phyloP scores from a whole-genome alignment of 2,329 filamentous ascomycete genomes.

The Paecilomyces sp. region DNA sequence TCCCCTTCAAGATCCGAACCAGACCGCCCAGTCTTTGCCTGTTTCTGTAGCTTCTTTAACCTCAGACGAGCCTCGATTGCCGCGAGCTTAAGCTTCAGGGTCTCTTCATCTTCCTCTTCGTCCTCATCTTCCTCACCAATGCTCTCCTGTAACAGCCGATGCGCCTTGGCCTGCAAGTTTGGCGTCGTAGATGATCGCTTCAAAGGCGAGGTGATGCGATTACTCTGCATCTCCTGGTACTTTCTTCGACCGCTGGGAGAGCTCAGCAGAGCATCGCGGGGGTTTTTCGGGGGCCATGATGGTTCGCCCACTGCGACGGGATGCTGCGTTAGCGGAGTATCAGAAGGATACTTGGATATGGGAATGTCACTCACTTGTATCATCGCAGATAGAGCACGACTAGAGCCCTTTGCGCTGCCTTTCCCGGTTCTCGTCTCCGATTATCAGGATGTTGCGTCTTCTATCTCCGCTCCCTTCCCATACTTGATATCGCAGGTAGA shows the following conservation, averaged over 20 bases:
- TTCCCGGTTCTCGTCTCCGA: neutral
- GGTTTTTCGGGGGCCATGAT: slow-evolving; percentile 57
- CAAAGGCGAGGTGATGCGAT: slow-evolving; percentile 59
- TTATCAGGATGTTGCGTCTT: neutral
- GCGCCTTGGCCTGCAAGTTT: slow-evolving; percentile 26
- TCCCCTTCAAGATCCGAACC: slow-evolving; percentile 16
- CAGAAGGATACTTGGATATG: neutral
- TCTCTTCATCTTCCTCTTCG: slow-evolving; percentile 81
- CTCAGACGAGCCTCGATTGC: slow-evolving; percentile 84
- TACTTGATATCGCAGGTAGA: neutral
- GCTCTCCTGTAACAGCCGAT: slow-evolving; percentile 23
- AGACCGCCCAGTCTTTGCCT: slow-evolving; percentile 16
- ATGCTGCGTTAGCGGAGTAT: neutral
- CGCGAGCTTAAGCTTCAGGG: slow-evolving; percentile 73
- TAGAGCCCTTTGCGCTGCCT: neutral
- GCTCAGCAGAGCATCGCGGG: slow-evolving; percentile 55
- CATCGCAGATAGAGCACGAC: neutral
- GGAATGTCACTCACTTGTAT: neutral
- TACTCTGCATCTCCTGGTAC: slow-evolving; percentile 60
- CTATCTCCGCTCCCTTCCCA: neutral
- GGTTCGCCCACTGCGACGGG: slow-evolving; percentile 32
- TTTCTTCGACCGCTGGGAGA: slow-evolving; percentile 74
- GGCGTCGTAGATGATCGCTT: slow-evolving; percentile 43
- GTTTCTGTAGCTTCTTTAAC: slow-evolving; percentile 69
- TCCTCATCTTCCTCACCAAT: slow-evolving; percentile 51